Percentiles rank a stretch among this genome's conserved stretches.
Evolutionary conservation across 2,329 filamentous ascomycete genomes (phyloP).

Genomic region (Immersiporthe knoxdaviesiana): DNA sequence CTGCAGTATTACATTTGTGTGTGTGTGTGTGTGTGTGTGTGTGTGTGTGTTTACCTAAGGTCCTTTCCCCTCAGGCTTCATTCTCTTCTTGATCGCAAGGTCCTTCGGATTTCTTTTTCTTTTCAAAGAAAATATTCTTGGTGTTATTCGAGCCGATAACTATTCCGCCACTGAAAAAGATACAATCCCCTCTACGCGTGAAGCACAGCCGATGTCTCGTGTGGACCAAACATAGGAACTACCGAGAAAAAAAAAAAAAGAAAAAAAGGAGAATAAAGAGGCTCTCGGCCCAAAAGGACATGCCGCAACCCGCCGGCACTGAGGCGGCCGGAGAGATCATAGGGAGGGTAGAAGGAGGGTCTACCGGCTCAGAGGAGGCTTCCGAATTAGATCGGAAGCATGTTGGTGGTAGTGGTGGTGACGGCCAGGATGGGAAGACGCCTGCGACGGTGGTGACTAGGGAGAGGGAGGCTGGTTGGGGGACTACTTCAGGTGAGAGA

Average conservation of each 20-base stretch:
- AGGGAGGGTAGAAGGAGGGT: conserved; percentile 1
- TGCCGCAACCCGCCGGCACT: neutral
- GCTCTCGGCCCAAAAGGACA: neutral
- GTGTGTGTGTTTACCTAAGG: neutral
- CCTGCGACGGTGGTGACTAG: neutral
- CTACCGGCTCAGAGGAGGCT: conserved; percentile 5
- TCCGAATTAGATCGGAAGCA: neutral
- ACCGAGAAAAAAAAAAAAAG: too few species aligned
- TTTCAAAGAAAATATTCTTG: too few species aligned
- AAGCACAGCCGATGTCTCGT: neutral
- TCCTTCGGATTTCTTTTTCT: too few species aligned
- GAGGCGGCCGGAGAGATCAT: neutral
- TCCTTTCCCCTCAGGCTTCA: neutral
- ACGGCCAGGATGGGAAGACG: neutral
- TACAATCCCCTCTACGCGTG: neutral
- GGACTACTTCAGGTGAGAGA: conserved; percentile 23
- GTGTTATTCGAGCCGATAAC: too few species aligned
- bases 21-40: too few species aligned
- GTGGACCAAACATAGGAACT: neutral
- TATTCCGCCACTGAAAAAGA: neutral
- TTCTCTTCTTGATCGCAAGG: neutral
- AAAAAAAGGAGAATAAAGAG: too few species aligned
- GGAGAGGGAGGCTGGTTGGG: conserved; percentile 26
- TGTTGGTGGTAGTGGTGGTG: neutral
- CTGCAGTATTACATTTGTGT: neutral